Evolutionary conservation across 768 basidiomycete genomes (phyloP), one percentile per base, ranked within the genome.

Genomic region (Rhodotorula taiwanensis): DNA sequence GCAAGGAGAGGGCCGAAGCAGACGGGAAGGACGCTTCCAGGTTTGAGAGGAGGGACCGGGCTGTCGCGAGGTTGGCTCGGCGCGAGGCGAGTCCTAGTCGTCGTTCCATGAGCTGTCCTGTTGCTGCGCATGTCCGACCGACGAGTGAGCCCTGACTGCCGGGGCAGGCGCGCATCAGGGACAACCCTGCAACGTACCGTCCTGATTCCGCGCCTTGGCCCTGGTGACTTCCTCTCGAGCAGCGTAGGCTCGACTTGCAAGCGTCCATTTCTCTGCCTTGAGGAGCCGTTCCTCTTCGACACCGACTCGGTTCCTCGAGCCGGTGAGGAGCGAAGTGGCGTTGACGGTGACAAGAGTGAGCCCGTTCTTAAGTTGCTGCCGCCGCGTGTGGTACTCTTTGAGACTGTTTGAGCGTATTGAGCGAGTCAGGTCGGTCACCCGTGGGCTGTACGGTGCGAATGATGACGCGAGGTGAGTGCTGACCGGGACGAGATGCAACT

Each of bases 221-320:
- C 45, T 44, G 7, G 43, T 52, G 8, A 30, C 57, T 1, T 55
- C 67, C 16, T 58, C 52, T 25, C 60, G 36, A 2, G 62, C 43
- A 4, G 60, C 57, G 20, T 56, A 31, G 20, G 55, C 49, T 30
- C 49, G 42, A 14, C 45, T 58, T 13, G 58, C 64, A 6, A 57
- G 52, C 4, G 56, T 31, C 59, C 59, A 69, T 43, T 64, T 58
- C 1, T 61, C 34, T 4, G 67, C 67, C 48, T 69, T 69, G 48
- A 69, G 52, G 14, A 23, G 10, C 23, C 59, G 49, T 39, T 69
- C 67, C 2, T 69, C 48, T 0, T 36, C 5, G 11, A 69, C 58
- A 4, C 60, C 62, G 15, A 69, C 28, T 20, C 16, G 39, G 31
- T 2, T 6, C 27, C 48, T 30, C 1, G 58, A 9, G 1, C 49